Conservation (phyloP, 2,329 filamentous ascomycete species). For the Cladosporium sp. region DNA sequence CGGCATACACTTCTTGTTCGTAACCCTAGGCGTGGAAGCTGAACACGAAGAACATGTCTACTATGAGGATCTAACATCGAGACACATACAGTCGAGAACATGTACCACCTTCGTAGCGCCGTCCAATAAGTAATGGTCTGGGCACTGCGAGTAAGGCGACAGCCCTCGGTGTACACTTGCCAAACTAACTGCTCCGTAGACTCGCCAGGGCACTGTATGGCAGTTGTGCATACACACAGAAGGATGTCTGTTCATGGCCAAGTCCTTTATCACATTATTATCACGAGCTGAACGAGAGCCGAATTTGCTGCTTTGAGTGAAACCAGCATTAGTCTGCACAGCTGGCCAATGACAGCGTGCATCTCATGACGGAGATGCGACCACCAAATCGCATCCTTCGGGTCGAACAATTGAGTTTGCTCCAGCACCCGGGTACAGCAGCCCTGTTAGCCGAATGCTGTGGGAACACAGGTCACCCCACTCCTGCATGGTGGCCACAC, state of each 20-base stretch:
- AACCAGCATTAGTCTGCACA: neutral
- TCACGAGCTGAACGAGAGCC: neutral
- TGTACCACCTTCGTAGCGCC: neutral
- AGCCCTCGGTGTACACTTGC: neutral
- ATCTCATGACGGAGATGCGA: neutral
- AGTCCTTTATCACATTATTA: neutral
- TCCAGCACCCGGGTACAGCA: neutral
- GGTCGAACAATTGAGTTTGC: slow-evolving; percentile 6
- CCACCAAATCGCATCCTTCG: neutral
- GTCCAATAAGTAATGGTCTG: neutral
- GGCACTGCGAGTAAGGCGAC: neutral
- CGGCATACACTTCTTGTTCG: neutral
- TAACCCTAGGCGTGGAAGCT: neutral
- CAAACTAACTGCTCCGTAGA: neutral
- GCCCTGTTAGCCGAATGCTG: neutral
- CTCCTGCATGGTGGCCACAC: neutral
- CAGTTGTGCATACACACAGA: neutral
- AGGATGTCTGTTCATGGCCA: neutral
- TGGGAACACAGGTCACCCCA: neutral
- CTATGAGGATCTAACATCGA: too few relatives aligned
- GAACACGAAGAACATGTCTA: neutral
- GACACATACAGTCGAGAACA: neutral
- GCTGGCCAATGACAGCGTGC: slow-evolving; percentile 1
- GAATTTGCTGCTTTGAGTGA: neutral
- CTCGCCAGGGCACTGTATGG: neutral